Base-by-base conservation (phyloP, 1,139 yeast genomes). In the Candida buenavistaensis region DNA sequence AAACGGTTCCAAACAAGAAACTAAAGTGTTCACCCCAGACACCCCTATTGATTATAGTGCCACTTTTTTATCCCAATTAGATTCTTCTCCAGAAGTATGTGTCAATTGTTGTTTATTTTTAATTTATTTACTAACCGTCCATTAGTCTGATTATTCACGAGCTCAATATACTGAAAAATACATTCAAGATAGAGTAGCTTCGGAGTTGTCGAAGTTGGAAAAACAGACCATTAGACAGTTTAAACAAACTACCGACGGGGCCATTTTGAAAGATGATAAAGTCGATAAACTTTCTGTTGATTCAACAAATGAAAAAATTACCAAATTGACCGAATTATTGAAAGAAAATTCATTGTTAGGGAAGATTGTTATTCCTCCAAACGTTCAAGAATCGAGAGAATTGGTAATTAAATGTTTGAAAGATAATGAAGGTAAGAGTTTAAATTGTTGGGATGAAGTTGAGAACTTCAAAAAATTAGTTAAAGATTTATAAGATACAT, bases 401-500 rank as follows among this genome's bases (percentile, higher is more conserved):
- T 56, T 66, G 7, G 82, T 92, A 20, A 68, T 78, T 25, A 56
- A 68, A 37, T 90, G 98, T 59, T 71, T 90, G 49, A 64, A 72
- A 43, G 72, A 72, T 30, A 87, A 90, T 65, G 67, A 75, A 48
- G 86, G 82, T 23, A 80, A 74, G 55, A 85, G 92, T 23, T 74
- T 92, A 58, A 82, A 87, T 58, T 92, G 98, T 60, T 84, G 90
- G 81, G 89, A 85, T 35, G 88, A 85, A 56, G 89, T 88, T 16
- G 80, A 83, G 52, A 68, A 71, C 38, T 88, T 89, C 60, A 86
- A 81, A 55, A 70, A 69, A 38, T 59, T 75, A 49, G 72, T 62
- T 24, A 64, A 59, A 48, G 59, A 66, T 22, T 45, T 47, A 33
- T 47, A 45, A 29, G 23, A 25, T 26, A 13, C 26, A 29, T 28